Evolutionary conservation across 208 protist species (phyloP), one percentile per base, ranked within the genome.

Genomic region (Leishmania turanica): DNA sequence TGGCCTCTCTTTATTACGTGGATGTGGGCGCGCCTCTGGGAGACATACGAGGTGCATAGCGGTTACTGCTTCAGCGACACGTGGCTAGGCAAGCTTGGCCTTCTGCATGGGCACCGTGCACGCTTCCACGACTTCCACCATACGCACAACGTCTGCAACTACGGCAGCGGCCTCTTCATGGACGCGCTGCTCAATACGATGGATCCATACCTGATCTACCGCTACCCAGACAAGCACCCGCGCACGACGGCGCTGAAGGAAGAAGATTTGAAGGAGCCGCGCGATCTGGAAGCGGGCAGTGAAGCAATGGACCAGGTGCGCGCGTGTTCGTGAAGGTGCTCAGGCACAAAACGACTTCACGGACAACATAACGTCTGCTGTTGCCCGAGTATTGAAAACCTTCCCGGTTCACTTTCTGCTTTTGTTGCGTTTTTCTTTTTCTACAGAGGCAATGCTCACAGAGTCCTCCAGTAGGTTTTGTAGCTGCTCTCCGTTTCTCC

Each of bases 111-210:
- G 19, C 72, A 88, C 66, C 86, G 88, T 49, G 79, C 90, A 15
- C 88, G 84, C 81, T 93, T 95, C 79, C 91, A 95, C 77, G 89
- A 95, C 79, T 92, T 82, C 45, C 91, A 95, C 78, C 91, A 95
- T 84, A 95, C 89, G 17, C 79, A 87, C 84, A 95, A 95, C 80
- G 81, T 87, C 27, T 86, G 85, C 27, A 92, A 93, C 84, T 95
- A 90, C 78, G 89, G 89, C 45, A 68, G 77, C 13, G 81, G 80
- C 42, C 75, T 90, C 40, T 83, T 84, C 49, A 91, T 92, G 85
- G 90, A 94, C 69, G 83, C 81, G 37, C 69, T 92, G 3, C 72
- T 88, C 74, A 88, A 88, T 73, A 92, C 88, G 2, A 91, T 91
- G 90, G 85, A 91, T 54, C 77, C 82, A 40, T 91, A 91, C 34